These are phyloP conservation scores for Irpex sp. DNA, from an alignment of 1,284 basidiomycete genomes.

Conservation along the genomic window DNA sequence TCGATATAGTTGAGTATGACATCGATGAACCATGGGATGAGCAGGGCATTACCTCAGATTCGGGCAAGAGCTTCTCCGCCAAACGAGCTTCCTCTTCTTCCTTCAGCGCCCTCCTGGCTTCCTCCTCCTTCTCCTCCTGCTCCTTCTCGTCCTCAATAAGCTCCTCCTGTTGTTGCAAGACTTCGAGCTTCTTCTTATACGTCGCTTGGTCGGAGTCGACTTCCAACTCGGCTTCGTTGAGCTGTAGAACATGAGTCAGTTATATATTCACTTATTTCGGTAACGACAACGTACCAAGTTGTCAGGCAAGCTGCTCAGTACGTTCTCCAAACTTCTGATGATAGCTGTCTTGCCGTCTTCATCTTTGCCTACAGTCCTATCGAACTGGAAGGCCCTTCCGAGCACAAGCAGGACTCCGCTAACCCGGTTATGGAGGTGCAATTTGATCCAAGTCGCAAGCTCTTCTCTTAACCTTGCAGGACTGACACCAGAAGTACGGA, in stretches of 20 bases:
- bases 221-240: conserved; percentile 96
- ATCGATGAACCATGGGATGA: conserved; percentile 1
- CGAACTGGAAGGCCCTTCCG: conserved; percentile 94
- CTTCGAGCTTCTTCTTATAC: conserved; percentile 98
- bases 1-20: background rate
- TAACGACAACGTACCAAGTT: conserved; percentile 66
- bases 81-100: conserved; percentile 70
- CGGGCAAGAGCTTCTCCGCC: conserved; percentile 74
- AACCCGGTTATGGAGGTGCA: conserved; percentile 87
- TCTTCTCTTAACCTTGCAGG: conserved; percentile 86
- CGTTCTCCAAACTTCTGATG: conserved; percentile 83
- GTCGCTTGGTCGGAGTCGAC: conserved; percentile 91
- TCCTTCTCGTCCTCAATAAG: conserved; percentile 99
- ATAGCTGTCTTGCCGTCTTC: conserved; percentile 77
- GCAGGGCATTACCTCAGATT: conserved; percentile 57
- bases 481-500: conserved; percentile 83
- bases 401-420: conserved; percentile 94
- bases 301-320: conserved; percentile 91
- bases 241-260: conserved; percentile 36
- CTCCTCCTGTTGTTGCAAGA: conserved; percentile 97
- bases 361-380: conserved; percentile 65
- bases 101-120: conserved; percentile 81
- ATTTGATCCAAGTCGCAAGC: conserved; percentile 88
- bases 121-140: conserved; percentile 95
- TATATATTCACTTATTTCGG: background rate